Evolutionary conservation across 2,329 filamentous ascomycete species (phyloP), one percentile per base, ranked within the genome.

Genomic region (Alternaria arborescens): DNA sequence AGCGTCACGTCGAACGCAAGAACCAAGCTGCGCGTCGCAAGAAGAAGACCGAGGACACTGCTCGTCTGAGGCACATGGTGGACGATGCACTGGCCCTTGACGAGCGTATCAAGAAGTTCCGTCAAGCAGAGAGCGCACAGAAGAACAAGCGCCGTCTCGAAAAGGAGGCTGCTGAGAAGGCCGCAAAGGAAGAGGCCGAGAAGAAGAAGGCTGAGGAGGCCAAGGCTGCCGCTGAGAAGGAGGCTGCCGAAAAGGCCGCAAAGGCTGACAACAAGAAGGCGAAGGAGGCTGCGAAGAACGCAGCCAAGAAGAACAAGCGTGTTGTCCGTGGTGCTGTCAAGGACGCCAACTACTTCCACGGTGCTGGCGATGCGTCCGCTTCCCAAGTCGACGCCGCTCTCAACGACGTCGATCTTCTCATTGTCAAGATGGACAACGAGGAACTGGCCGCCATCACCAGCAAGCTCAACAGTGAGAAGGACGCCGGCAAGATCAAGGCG

Each of bases 261-360:
- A 91, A 91, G 70, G 93, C 94, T 70, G 87, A 91, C 66, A 84
- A 84, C 75, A 99, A 98, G 88, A 99, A 99, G 87, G 90, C 91
- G 62, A 99, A 98, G 86, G 95, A 99, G 82, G 94, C 94, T 2
- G 95, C 95, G 60, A 99, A 99, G 89, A 97, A 93, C 77, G 95
- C 95, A 14, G 91, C 95, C 74, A 99, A 99, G 91, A 99, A 99
- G 91, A 99, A 99, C 88, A 97, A 97, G 88, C 93, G 95, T 85
- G 91, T 98, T 48, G 89, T 99, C 72, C 93, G 96, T 81, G 89
- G 88, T 64, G 93, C 92, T 68, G 91, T 94, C 82, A 99, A 99
- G 87, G 95, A 99, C 70, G 94, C 92, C 74, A 97, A 97, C 86
- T 99, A 99, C 88, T 97, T 99, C 80, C 86, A 85, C 58, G 83